Evolutionary conservation across 2,329 filamentous ascomycete genomes (phyloP), one percentile per base, ranked within the genome.

Genomic region (Xylariaceae sp.): DNA sequence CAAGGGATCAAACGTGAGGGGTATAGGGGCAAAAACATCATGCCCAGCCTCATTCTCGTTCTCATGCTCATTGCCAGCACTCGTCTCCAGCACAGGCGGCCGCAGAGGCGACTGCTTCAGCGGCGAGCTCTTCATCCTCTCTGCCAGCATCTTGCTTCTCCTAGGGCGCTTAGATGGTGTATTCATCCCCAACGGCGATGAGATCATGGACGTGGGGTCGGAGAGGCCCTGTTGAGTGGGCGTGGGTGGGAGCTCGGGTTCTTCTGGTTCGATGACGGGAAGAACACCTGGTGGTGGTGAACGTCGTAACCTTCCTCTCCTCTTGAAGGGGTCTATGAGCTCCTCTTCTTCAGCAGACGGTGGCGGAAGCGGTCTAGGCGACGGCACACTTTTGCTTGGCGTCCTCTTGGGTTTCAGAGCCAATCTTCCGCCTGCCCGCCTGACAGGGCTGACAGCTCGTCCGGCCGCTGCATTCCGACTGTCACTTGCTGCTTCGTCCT

Each of bases 201-300:
- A 79, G 41, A 75, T 79, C 28, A 81, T 73, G 1, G 80, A 71
- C 0, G 63, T 53, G 11, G 78, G 75, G 52, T 85, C 82, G 2
- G 71, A 69, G 12, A 77, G 67, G 3, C 74, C 75, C 36, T 70
- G 71, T 44, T 78, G 73, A 31, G 74, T 73, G 1, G 78, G 77
- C 0, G 81, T 81, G 0, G 81, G 81, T 3, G 86, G 86, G 5
- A 89, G 73, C 44, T 87, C 83, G 1, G 84, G 84, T 60, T 88
- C 83, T 14, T 75, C 75, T n/a, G 65, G 57, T 6, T 68, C 68
- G 2, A 65, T 56, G 6, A 60, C 51, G 1, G 68, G 66, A 1
- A 70, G 56, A 2, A 69, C 67, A 6, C 65, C 68, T 16, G 54
- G 68, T n/a, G 60, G 71, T 28, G 60, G 74, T 28, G 63, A 70